phyloP scores from a whole-genome alignment of 2,329 filamentous ascomycete species.

The Pseudocercospora vitis region DNA sequence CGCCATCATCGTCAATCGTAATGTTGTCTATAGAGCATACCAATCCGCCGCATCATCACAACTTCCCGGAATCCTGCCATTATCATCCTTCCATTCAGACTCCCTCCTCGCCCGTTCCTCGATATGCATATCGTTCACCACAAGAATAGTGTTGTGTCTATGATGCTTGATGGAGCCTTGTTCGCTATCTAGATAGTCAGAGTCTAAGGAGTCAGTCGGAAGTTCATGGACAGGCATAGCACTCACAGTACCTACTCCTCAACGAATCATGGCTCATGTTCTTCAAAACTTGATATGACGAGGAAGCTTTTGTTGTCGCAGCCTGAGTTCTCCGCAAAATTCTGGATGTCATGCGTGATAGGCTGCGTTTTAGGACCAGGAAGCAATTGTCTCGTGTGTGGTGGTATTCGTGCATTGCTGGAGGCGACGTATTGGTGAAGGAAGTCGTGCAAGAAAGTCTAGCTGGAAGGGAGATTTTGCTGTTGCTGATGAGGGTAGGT shows the following conservation, averaged over 20 bases:
- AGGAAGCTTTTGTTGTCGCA: neutral
- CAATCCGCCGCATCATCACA: constrained; percentile 1
- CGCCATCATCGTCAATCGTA: neutral
- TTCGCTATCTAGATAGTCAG: neutral
- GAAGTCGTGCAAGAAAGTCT: neutral
- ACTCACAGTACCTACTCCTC: constrained; percentile 1
- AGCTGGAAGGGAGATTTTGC: neutral
- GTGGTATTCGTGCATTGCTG: neutral
- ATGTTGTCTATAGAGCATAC: too few species aligned
- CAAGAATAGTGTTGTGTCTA: constrained; percentile 6
- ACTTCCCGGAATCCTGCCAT: neutral
- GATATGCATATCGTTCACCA: constrained; percentile 1
- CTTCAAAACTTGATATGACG: neutral
- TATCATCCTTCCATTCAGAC: too few species aligned
- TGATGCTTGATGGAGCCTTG: constrained; percentile 1
- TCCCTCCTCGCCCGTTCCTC: neutral
- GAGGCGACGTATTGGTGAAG: neutral
- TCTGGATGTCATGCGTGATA: neutral
- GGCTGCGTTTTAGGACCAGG: neutral
- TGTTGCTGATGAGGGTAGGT: neutral
- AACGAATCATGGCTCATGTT: neutral
- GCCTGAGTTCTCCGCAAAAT: neutral
- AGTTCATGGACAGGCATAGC: neutral
- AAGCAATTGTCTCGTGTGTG: neutral
- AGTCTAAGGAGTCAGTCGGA: neutral